phyloP scores from a whole-genome alignment of 73 alveolate species.

The Paramecium sonneborni region DNA sequence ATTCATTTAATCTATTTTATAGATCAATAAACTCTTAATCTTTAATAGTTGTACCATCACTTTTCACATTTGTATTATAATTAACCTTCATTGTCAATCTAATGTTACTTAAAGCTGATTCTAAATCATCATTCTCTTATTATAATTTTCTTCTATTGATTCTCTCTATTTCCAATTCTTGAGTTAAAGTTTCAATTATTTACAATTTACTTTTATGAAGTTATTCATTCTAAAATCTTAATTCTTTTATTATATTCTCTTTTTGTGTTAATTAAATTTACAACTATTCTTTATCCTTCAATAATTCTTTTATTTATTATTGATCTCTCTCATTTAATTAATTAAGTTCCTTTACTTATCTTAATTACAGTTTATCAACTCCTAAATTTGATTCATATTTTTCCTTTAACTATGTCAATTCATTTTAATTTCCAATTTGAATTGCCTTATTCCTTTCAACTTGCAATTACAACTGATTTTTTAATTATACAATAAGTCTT shows the following conservation, averaged over 20 bases:
- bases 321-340: slow-evolving; percentile 15
- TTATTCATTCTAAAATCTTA: background rate
- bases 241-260: background rate
- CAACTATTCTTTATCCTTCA: slow-evolving; percentile 17
- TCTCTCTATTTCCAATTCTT: slow-evolving; percentile 41
- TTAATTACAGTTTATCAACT: background rate
- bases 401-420: background rate
- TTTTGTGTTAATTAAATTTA: background rate
- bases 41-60: background rate
- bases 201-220: background rate
- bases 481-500: background rate
- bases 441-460: background rate
- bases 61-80: background rate
- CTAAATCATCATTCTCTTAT: slow-evolving; percentile 10
- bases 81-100: slow-evolving; percentile 25
- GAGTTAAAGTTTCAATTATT: slow-evolving; percentile 1
- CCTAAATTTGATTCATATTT: slow-evolving; percentile 9
- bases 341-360: slow-evolving; percentile 39
- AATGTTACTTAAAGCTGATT: background rate
- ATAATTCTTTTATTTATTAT: slow-evolving; percentile 31
- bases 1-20: slow-evolving; percentile 27
- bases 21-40: slow-evolving; percentile 41
- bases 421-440: background rate
- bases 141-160: background rate
- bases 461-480: slow-evolving; percentile 5